Evolutionary conservation across 1,284 basidiomycete genomes (phyloP), one percentile per base, ranked within the genome.

Genomic region (Pyrrhoderma noxium): DNA sequence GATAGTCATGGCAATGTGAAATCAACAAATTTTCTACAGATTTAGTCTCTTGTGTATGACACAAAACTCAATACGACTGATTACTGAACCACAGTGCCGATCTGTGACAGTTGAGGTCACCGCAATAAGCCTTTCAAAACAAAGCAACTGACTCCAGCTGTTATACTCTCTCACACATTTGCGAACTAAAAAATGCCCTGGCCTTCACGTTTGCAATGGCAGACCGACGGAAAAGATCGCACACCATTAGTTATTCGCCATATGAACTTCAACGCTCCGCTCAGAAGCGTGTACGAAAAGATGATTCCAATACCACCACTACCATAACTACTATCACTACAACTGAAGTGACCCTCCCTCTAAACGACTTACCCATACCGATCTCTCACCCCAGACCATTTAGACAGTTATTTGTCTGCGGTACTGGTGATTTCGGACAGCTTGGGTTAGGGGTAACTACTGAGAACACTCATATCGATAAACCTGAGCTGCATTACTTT

Each of bases 341-440:
- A 5, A 11, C 5, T 8, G 19, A 25, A 25, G 38, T 31, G 9
- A 35, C 34, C 5, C 37, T 18, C 22, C 49, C 56, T 14, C 51
- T 62, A 48, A 62, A 62, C 51, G 45, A 49, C 2, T 31, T 62
- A 23, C 59, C 56, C 19, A 9, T 25, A 22, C 47, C 56, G 34
- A 47, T 56, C 18, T 47, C 47, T 37, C 58, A 61, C 35, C 54
- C 56, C 11, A 57, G 62, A 14, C 63, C 60, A 14, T 44, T 58
- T 18, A 59, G 62, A 27, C 62, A 64, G 11, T 59, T 73, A 37
- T 71, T 75, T 47, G 65, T 75, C 19, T 76, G 70, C 58, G 75
- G 75, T 2, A 57, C 55, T 38, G 75, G 74, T 22, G 72, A 72
- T 57, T 69, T 70, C 59, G 74, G 72, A 14, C 73, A 76, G 56